Conservation (phyloP, 345 rosid genomes). For the Sisymbrium altissimum region DNA sequence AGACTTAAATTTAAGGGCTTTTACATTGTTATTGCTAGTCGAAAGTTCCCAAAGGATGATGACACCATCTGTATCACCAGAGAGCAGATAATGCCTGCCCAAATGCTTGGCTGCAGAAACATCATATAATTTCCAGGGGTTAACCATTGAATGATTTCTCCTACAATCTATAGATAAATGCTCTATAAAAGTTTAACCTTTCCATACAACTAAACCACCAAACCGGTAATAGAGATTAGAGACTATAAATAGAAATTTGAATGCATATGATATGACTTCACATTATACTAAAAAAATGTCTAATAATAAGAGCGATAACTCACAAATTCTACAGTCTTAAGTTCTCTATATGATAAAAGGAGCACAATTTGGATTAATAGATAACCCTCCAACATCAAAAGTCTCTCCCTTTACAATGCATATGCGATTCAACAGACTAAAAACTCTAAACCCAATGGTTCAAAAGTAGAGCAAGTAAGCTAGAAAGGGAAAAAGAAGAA, state of each 20-base stretch:
- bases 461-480: background rate
- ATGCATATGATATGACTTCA: background rate
- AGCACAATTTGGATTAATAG: background rate
- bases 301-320: background rate
- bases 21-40: slow-evolving; percentile 52
- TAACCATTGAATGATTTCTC: background rate
- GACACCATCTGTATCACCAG: slow-evolving; percentile 80
- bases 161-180: background rate
- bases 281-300: background rate
- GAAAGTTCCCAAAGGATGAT: slow-evolving; percentile 77
- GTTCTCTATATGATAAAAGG: background rate
- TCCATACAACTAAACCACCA: background rate
- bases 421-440: background rate
- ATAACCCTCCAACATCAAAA: background rate
- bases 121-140: background rate
- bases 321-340: background rate
- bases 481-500: background rate
- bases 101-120: slow-evolving; percentile 54
- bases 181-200: background rate
- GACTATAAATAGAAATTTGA: slow-evolving; percentile 1
- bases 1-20: background rate
- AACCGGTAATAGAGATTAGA: background rate
- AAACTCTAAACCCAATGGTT: background rate
- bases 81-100: slow-evolving; percentile 63
- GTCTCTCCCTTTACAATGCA: background rate